Evolutionary conservation across 2,329 filamentous ascomycete species (phyloP), one percentile per base, ranked within the genome.

Genomic region (Pestalotiopsis sp.): DNA sequence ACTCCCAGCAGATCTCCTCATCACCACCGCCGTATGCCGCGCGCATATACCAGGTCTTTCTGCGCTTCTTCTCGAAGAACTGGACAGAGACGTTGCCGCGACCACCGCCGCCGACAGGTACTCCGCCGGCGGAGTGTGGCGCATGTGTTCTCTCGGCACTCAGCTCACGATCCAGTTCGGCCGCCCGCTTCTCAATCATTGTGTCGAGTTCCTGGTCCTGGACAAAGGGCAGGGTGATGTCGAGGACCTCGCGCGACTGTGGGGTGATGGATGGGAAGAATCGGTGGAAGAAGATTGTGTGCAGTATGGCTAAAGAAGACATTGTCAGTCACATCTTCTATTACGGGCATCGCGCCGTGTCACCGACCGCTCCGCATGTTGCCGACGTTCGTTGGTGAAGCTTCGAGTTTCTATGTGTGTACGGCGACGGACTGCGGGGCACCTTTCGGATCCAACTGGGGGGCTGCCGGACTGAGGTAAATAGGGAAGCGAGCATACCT

Each of bases 261-360:
- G 96, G 95, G 57, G 89, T 85, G 74, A 98, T 88, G 69, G 93
- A 91, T 68, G 94, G 94, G 85, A 98, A 98, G 88, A 95, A 97
- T 77, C 96, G 92, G 84, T 98, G 95, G 87, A 98, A 98, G 89
- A 98, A 99, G 80, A 98, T 98, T 64, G 95, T 97, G 81, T 98
- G 95, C 64, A 98, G 88, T 79, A 98, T 93, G 72, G 93, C 95
- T 97, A 76, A 49, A 13, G 4, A 57, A 9, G 31, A 39, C 14
- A 41, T 65, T 20, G 41, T 27, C 14, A 49, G 38, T 17, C n/a
- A 2, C n/a, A 39, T 41, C 4, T 20, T n/a, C 20, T 1, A 20
- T 13, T 5, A 13, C 2, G 2, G n/a, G 17, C 20, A 59, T 36
- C 13, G 23, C 57, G 17, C 57, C 14, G 23, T 14, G 5, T 59